These are phyloP conservation scores for Neurospora crassa DNA, from an alignment of 2,329 filamentous ascomycete genomes.

Conservation along the genomic window DNA sequence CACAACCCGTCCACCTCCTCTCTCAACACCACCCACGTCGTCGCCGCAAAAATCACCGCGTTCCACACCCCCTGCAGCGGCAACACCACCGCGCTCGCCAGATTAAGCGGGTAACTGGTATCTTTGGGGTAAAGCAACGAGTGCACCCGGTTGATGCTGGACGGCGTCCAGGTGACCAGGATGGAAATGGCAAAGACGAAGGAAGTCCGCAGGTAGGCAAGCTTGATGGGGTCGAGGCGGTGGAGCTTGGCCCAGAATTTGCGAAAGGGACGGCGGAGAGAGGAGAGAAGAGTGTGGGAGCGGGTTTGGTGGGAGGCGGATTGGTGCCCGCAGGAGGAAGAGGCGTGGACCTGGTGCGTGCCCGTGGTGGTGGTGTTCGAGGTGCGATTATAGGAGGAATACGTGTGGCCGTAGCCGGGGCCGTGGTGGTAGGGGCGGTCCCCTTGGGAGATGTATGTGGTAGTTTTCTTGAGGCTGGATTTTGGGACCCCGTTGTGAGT, in stretches of 20 bases:
- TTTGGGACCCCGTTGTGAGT: background rate
- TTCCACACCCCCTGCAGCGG: slow-evolving; percentile 78
- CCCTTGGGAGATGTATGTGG: background rate
- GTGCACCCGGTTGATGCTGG: slow-evolving; percentile 66
- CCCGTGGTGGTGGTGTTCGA: slow-evolving; percentile 15
- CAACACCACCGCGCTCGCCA: slow-evolving; percentile 61
- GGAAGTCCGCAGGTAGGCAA: slow-evolving; percentile 50
- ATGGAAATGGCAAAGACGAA: slow-evolving; percentile 53
- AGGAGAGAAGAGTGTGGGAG: background rate
- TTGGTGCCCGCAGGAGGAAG: slow-evolving; percentile 8
- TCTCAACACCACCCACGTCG: slow-evolving; percentile 38
- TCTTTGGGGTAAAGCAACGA: slow-evolving; percentile 46
- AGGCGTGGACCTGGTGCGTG: slow-evolving; percentile 4
- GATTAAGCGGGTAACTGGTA: slow-evolving; percentile 55
- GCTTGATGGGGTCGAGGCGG: slow-evolving; percentile 46
- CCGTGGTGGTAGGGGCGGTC: background rate
- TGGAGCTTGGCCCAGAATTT: slow-evolving; percentile 26
- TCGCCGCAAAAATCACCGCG: slow-evolving; percentile 63
- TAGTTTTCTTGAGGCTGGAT: background rate
- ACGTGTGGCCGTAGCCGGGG: background rate
- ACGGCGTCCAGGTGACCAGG: slow-evolving; percentile 54
- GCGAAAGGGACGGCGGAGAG: slow-evolving; percentile 1
- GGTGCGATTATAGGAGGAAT: background rate
- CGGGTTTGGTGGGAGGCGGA: background rate
- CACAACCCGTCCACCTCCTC: slow-evolving; percentile 16